These are phyloP conservation scores for Massariosphaeria phaeospora DNA, from an alignment of 495 filamentous ascomycete species.

Conservation along the genomic window DNA sequence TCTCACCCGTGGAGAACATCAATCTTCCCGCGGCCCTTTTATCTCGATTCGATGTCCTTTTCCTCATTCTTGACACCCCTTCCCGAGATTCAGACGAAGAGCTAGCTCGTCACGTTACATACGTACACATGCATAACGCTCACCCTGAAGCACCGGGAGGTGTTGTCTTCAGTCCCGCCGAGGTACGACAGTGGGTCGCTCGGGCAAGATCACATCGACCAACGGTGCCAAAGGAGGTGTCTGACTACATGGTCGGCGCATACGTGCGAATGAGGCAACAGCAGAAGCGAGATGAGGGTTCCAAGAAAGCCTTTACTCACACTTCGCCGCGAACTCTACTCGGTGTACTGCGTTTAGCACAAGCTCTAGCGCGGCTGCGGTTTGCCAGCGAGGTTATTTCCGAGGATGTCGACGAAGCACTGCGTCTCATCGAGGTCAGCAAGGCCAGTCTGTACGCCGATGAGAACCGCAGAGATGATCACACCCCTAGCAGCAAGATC, in stretches of 20 bases:
- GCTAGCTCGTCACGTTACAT: constrained; percentile 90
- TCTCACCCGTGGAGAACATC: constrained; percentile 97
- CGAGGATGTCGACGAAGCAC: constrained; percentile 92
- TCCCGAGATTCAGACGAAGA: constrained; percentile 83
- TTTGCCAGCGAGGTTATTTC: constrained; percentile 77
- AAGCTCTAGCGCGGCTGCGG: constrained; percentile 89
- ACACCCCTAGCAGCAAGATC: constrained; percentile 82
- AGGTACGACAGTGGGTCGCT: constrained; percentile 93
- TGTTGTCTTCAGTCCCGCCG: constrained; percentile 79
- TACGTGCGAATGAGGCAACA: constrained; percentile 88
- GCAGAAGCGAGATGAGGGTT: constrained; percentile 81
- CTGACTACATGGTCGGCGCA: constrained; percentile 92
- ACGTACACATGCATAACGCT: constrained; percentile 94
- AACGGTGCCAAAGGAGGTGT: constrained; percentile 71
- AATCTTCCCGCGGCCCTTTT: constrained; percentile 93
- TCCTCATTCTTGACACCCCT: constrained; percentile 91
- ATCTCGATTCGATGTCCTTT: constrained; percentile 94
- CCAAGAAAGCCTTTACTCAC: constrained; percentile 85
- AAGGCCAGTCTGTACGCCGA: constrained; percentile 79
- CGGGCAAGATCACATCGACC: constrained; percentile 86
- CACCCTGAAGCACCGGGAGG: constrained; percentile 69
- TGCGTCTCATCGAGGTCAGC: constrained; percentile 83
- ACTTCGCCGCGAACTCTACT: constrained; percentile 89
- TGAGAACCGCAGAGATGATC: constrained; percentile 55
- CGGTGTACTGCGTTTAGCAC: constrained; percentile 85